These are phyloP conservation scores for Fusarium nematophilum DNA, from an alignment of 2,329 filamentous ascomycete genomes.

Conservation along the genomic window DNA sequence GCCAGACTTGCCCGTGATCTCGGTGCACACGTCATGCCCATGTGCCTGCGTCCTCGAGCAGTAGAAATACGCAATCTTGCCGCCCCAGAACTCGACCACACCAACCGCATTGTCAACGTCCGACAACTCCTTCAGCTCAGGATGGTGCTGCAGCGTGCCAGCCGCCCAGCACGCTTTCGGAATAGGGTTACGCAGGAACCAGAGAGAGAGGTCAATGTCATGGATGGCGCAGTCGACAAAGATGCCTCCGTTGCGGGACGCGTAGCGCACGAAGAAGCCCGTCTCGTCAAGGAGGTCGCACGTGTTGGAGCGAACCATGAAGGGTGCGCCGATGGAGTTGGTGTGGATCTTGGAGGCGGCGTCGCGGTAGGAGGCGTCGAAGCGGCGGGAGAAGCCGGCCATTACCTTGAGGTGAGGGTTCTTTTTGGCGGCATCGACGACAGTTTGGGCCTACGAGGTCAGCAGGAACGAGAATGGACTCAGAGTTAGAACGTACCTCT, in stretches of 20 bases:
- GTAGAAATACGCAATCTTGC: slow-evolving; percentile 74
- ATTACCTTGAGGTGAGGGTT: slow-evolving; percentile 73
- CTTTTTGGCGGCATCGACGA: slow-evolving; percentile 65
- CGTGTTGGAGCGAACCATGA: slow-evolving; percentile 72
- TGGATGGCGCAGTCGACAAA: slow-evolving; percentile 78
- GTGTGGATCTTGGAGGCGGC: slow-evolving; percentile 62
- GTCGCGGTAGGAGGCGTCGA: slow-evolving; percentile 73
- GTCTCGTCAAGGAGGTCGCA: slow-evolving; percentile 73
- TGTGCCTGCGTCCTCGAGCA: slow-evolving; percentile 73
- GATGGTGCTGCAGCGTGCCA: slow-evolving; percentile 33
- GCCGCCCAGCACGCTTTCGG: slow-evolving; percentile 31
- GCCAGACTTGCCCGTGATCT: slow-evolving; percentile 74
- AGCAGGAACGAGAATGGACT: neutral
- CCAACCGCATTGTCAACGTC: slow-evolving; percentile 54
- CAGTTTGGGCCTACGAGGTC: slow-evolving; percentile 62
- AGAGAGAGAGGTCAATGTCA: slow-evolving; percentile 62
- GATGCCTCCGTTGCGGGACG: slow-evolving; percentile 72
- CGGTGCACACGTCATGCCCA: slow-evolving; percentile 70
- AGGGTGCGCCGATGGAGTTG: slow-evolving; percentile 68
- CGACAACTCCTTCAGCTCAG: slow-evolving; percentile 40
- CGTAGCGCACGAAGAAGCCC: slow-evolving; percentile 76
- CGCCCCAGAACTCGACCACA: slow-evolving; percentile 73
- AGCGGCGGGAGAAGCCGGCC: slow-evolving; percentile 54
- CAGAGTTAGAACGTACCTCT: slow-evolving; percentile 55
- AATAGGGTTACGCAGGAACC: slow-evolving; percentile 41